Conservation (phyloP, 148 eudicot species). For the Silene conica region DNA sequence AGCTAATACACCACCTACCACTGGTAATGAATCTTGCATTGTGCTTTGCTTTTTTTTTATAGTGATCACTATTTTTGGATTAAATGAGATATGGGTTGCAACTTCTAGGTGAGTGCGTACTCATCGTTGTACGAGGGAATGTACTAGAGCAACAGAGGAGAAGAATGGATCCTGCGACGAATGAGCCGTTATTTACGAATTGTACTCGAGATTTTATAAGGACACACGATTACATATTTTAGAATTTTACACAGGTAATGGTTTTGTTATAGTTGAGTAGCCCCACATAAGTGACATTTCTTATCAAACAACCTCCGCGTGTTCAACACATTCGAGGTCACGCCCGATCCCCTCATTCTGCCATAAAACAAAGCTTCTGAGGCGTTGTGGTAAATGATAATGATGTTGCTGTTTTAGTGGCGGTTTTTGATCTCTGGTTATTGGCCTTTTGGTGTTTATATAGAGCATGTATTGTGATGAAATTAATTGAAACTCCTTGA, state of each 20-base stretch:
- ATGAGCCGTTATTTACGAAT: slow-evolving; percentile 88
- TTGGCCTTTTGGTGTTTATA: not conserved
- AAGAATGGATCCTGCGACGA: slow-evolving; percentile 76
- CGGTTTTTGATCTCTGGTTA: not conserved
- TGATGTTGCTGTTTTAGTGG: too few relatives aligned
- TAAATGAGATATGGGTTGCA: slow-evolving; percentile 11
- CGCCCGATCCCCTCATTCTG: too few relatives aligned
- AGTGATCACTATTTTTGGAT: slow-evolving; percentile 3
- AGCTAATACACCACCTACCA: slow-evolving; percentile 81
- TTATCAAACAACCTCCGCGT: not conserved
- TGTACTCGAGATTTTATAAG: slow-evolving; percentile 95
- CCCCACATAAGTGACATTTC: not conserved
- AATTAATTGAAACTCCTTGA: slow-evolving; percentile 9
- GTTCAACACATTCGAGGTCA: not conserved
- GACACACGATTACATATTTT: slow-evolving; percentile 96
- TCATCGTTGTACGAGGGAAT: slow-evolving; percentile 79
- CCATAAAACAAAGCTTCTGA: too few relatives aligned
- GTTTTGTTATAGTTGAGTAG: not conserved
- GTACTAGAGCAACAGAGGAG: slow-evolving; percentile 83
- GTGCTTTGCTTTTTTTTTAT: slow-evolving; percentile 5
- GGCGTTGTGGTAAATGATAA: too few relatives aligned
- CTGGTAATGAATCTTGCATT: slow-evolving; percentile 47
- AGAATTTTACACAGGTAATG: slow-evolving; percentile 80
- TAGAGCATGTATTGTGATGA: not conserved
- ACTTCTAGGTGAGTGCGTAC: slow-evolving; percentile 86